Base-by-base conservation (phyloP, 2,329 filamentous ascomycete species). In the Colletotrichum gloeosporioides region DNA sequence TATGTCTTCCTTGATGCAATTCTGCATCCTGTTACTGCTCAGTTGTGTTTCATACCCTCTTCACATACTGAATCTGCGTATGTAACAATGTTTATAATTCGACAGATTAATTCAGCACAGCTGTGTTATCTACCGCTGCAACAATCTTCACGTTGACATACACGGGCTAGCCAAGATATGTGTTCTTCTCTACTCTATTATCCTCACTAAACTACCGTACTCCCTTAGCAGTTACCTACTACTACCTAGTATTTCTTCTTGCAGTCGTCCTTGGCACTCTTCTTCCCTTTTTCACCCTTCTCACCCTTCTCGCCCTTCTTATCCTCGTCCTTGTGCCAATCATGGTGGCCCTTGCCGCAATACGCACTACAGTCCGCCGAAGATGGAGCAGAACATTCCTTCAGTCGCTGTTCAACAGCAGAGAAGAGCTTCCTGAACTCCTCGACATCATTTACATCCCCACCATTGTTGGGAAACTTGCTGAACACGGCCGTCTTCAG, bases 211-310 rank as follows among this genome's bases (percentile, higher is more conserved):
- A 3, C 0, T 12, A 49, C 5, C 39, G 9, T 49, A 3, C 9
- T 3, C 3, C 44, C 18, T 12, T 2, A n/a, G 3, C 12, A 49
- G 9, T 49, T 22, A n/a, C 18, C 18, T 0, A 18, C 39, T 18
- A 44, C 16, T 10, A 18, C 39, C 39, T 49, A 49, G 44, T 49
- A 22, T 2, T 49, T 49, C 44, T 49, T 49, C 44, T 49, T 22
- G 44, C 44, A 49, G 0, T 49, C 44, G 13, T 49, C 44, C 44
- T 49, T 49, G 44, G 3, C 44, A 49, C n/a, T 18, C 44, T 49
- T 49, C 39, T 49, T 12, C 0, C 39, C 39, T 8, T 44, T 49
- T 0, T 49, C 39, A 22, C 39, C 39, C 16, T 44, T 49, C 0
- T 49, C 39, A 22, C 39, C 39, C 39, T 49, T 49, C 9, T 22